Conservation (phyloP, 345 rosid species). For the Chamaenerion angustifolium region DNA sequence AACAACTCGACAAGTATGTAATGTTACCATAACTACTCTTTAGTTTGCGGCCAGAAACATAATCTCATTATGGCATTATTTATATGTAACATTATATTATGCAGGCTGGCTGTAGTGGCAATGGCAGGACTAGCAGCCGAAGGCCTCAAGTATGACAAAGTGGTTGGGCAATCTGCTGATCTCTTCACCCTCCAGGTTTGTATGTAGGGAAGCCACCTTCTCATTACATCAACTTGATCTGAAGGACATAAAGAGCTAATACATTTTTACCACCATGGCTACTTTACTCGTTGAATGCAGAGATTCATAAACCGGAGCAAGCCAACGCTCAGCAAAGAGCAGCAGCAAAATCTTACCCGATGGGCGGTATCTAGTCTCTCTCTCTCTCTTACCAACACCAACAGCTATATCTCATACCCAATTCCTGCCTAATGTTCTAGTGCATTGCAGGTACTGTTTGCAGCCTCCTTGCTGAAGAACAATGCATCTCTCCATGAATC, state of each 20-base stretch:
- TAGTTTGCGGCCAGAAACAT: neutral
- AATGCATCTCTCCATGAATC: slow-evolving; percentile 61
- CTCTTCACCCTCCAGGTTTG: slow-evolving; percentile 90
- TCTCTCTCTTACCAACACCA: neutral
- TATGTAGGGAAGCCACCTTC: neutral
- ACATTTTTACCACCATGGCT: no score
- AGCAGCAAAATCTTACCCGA: slow-evolving; percentile 92
- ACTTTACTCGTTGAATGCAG: slow-evolving; percentile 19
- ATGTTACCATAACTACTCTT: neutral
- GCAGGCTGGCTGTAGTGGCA: slow-evolving; percentile 73
- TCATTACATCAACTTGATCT: neutral
- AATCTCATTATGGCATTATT: neutral
- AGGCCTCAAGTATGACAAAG: slow-evolving; percentile 81
- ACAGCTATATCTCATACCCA: neutral
- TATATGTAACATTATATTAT: neutral
- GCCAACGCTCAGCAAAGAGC: slow-evolving; percentile 64
- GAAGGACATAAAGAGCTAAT: no score
- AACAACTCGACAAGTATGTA: slow-evolving; percentile 67
- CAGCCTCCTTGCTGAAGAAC: slow-evolving; percentile 71
- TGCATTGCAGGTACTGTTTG: slow-evolving; percentile 53
- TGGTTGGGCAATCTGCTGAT: slow-evolving; percentile 93
- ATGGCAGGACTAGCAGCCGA: slow-evolving; percentile 98
- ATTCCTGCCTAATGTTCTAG: neutral
- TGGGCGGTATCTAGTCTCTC: slow-evolving; percentile 62
- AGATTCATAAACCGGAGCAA: slow-evolving; percentile 78